Base-by-base conservation (phyloP, 2,329 filamentous ascomycete species). In the Claviceps arundinis region DNA sequence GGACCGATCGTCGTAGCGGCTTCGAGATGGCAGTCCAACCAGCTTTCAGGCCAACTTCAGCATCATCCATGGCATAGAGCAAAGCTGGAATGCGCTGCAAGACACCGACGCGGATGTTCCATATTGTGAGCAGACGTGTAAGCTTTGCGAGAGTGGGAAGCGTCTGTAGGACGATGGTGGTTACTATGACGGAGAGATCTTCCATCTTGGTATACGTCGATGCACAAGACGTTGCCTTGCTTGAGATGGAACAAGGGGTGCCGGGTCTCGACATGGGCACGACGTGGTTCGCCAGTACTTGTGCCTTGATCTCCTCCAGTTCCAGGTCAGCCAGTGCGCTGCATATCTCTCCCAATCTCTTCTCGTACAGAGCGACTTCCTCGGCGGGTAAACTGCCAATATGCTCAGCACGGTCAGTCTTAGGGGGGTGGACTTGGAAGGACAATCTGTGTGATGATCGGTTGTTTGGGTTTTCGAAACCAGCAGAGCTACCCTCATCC, bases 141-240 rank as follows among this genome's bases (percentile, higher is more conserved):
- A 98, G 69, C 51, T 78, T 82, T 9, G 88, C 85, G 43, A 96
- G 70, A 54, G 86, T 84, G 1, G 93, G 93, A 19, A 98, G 74
- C 3, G 89, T 82, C 62, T 93, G 87, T n/a, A 98, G 70, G 17
- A 95, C 86, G 37, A 91, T 95, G 30, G 90, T 87, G 1, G 93
- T 96, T 52, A 97, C 79, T 47, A 97, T 77, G 24, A 91, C 88
- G 8, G 89, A 90, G 61, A 95, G 81, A 65, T 97, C 93, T 60
- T 93, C 89, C 73, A 97, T 80, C 55, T 78, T 82, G 56, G 78
- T 79, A 66, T 87, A 87, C 47, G 65, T 71, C 1, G 79, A 71
- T 61, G 70, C 60, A 56, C 74, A 65, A 47, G 73, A 70, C 11
- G 74, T 59, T 2, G 56, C 56, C 37, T 55, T 59, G 22, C 60